These are phyloP conservation scores for Oenanthe sinensis DNA, from an alignment of 129 eudicot genomes.

Conservation along the genomic window DNA sequence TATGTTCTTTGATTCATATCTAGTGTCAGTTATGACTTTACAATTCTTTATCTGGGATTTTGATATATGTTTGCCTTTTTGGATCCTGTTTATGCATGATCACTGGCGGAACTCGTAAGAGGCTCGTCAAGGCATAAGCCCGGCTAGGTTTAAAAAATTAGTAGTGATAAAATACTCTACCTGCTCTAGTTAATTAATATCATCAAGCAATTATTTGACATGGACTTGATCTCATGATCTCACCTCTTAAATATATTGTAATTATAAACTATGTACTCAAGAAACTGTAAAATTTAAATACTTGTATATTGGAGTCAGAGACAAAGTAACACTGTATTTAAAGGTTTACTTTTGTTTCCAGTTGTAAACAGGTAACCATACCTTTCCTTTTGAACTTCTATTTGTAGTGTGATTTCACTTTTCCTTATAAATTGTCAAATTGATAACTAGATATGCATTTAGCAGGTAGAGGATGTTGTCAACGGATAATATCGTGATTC, in stretches of 20 bases:
- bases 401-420: neutral
- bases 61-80: too few species aligned
- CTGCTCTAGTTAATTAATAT: neutral
- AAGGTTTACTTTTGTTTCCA: neutral
- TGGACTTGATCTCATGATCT: neutral
- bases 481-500: slow-evolving; percentile 27
- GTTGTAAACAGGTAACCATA: neutral
- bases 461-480: neutral
- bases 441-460: neutral
- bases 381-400: neutral
- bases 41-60: neutral
- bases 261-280: neutral
- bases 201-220: neutral
- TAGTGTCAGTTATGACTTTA: too few species aligned
- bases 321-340: neutral
- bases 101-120: too few species aligned
- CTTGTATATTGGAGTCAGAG: neutral
- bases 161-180: neutral
- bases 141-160: too few species aligned
- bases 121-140: too few species aligned
- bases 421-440: neutral
- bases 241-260: neutral
- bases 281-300: neutral
- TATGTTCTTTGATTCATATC: too few species aligned
- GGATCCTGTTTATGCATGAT: neutral